Percentiles rank a stretch among this genome's conserved stretches.
Conservation (phyloP, 768 basidiomycete genomes). For the Tulasnella sp. region DNA sequence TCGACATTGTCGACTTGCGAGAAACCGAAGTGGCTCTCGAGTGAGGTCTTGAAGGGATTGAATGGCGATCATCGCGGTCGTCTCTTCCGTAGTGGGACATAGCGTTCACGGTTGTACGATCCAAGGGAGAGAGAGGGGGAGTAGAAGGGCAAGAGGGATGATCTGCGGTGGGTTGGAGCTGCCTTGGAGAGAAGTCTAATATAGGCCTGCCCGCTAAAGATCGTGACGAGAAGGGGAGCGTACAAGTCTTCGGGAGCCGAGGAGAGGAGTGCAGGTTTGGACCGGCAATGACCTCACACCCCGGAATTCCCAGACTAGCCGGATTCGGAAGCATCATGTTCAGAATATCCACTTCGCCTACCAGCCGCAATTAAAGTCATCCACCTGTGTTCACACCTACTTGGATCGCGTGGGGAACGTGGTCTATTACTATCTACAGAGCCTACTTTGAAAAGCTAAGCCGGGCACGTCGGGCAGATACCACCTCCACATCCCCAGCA, state of each 20-base stretch:
- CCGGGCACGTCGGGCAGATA: conserved; percentile 12
- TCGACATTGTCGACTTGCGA: conserved; percentile 57
- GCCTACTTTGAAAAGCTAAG: neutral
- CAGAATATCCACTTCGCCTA: neutral
- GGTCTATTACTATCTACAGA: neutral
- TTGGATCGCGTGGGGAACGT: too few relatives aligned
- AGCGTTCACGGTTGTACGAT: neutral
- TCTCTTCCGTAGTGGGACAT: conserved; percentile 14
- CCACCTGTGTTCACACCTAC: too few relatives aligned
- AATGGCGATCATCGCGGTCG: conserved; percentile 8
- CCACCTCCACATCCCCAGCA: conserved; percentile 65
- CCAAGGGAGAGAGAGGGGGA: neutral
- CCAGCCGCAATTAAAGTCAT: neutral
- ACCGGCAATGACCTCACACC: neutral
- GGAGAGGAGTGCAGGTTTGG: neutral
- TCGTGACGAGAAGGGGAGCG: neutral
- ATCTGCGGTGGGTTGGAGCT: neutral
- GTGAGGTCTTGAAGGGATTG: conserved; percentile 8
- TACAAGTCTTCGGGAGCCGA: neutral
- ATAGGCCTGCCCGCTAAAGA: neutral
- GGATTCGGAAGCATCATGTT: neutral
- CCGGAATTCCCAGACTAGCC: neutral
- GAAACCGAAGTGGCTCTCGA: conserved; percentile 68
- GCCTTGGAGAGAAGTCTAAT: neutral
- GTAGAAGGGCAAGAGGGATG: neutral